A percentile compares a stretch with the other conserved stretches of the same genome.
phyloP scores from a whole-genome alignment of 2,329 filamentous ascomycete genomes.

The Exophiala oligosperma region DNA sequence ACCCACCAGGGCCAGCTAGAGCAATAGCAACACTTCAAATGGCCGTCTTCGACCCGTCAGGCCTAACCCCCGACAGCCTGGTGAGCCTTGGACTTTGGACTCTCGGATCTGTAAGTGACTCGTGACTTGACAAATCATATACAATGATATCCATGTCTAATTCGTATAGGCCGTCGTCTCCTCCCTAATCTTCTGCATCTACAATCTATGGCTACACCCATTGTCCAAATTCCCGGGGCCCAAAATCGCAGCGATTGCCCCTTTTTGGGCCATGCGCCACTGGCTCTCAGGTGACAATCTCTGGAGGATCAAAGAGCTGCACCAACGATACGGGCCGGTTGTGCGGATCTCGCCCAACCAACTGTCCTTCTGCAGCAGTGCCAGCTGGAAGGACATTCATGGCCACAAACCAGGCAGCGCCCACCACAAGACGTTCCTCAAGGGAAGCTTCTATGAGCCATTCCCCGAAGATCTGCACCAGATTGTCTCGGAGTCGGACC shows the following conservation, averaged over 20 bases:
- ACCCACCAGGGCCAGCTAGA: too few species aligned
- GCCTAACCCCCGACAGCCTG: too few species aligned
- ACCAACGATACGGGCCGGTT: constrained; percentile 60
- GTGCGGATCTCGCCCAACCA: constrained; percentile 66
- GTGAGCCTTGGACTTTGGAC: too few species aligned
- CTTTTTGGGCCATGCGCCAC: constrained; percentile 11
- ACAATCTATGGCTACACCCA: not conserved
- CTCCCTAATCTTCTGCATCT: too few species aligned
- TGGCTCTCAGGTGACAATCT: constrained; percentile 16
- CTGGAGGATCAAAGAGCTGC: constrained; percentile 57
- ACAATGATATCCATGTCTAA: too few species aligned
- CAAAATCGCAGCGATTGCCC: constrained; percentile 19
- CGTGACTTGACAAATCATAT: too few species aligned
- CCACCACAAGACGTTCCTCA: constrained; percentile 13
- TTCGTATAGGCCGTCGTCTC: too few species aligned
- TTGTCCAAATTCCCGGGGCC: constrained; percentile 28
- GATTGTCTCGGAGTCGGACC: constrained; percentile 1
- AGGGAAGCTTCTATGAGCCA: constrained; percentile 38
- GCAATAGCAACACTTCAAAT: too few species aligned
- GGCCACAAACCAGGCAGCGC: constrained; percentile 35
- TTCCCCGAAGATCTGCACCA: constrained; percentile 24
- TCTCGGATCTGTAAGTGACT: too few species aligned
- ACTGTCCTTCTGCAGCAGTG: constrained; percentile 65
- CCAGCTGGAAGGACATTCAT: constrained; percentile 61
- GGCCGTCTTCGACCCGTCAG: too few species aligned